Conservation (phyloP, 73 alveolate genomes). For the Symbiodinium natans region DNA sequence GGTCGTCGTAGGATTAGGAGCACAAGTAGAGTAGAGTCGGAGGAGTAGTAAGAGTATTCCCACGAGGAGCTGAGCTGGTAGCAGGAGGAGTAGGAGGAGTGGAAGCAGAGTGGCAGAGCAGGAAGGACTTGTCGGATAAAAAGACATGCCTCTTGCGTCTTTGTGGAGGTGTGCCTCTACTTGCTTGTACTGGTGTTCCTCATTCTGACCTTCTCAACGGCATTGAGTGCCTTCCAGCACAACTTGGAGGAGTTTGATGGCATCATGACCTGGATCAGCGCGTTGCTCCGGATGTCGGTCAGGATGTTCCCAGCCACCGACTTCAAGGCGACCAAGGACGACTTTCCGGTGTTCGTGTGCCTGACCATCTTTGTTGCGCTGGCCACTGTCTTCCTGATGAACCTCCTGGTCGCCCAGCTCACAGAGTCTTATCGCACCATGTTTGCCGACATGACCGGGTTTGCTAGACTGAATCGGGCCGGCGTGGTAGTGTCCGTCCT, state of each 20-base stretch:
- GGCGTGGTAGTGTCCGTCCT: neutral
- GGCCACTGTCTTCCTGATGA: neutral
- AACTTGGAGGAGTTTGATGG: neutral
- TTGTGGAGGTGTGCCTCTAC: neutral
- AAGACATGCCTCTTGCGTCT: neutral
- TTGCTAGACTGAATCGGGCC: neutral
- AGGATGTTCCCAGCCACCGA: neutral
- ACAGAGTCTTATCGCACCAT: neutral
- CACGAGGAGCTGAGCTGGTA: no score
- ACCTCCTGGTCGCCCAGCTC: neutral
- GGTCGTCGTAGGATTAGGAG: no score
- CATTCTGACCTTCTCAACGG: neutral
- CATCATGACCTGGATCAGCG: neutral
- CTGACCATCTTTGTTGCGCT: neutral
- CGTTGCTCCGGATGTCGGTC: neutral
- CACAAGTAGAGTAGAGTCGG: no score
- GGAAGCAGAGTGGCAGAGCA: no score
- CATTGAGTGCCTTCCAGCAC: neutral
- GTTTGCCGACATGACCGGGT: neutral
- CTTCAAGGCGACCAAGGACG: neutral
- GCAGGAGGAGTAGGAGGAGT: no score
- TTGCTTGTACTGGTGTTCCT: neutral
- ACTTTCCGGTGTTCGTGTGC: neutral
- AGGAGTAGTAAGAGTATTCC: no score
- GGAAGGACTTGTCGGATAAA: no score